A percentile compares a stretch with the other conserved stretches of the same genome.
phyloP scores from a whole-genome alignment of 2,329 filamentous ascomycete species.

The Daldinia sp. region DNA sequence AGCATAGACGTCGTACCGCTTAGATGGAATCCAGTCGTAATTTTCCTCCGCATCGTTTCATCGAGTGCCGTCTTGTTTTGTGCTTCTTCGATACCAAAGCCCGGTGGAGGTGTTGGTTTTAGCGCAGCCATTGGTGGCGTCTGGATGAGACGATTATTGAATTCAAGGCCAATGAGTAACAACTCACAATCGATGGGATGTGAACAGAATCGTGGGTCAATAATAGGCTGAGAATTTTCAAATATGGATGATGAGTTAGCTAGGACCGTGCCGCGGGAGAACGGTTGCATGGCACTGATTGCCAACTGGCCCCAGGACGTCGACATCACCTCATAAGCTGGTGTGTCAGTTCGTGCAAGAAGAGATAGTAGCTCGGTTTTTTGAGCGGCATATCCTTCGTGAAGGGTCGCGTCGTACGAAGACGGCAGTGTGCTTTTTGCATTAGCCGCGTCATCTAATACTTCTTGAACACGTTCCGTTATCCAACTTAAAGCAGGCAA shows the following conservation, averaged over 20 bases:
- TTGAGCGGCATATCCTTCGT: slow-evolving; percentile 46
- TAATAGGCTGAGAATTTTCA: slow-evolving; percentile 52
- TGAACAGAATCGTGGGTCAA: slow-evolving; percentile 60
- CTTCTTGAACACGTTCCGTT: slow-evolving; percentile 23
- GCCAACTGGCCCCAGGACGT: slow-evolving; percentile 52
- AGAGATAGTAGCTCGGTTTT: slow-evolving; percentile 40
- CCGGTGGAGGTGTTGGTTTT: slow-evolving; percentile 40
- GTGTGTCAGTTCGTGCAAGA: slow-evolving; percentile 43
- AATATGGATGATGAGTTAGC: slow-evolving; percentile 55
- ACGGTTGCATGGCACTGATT: slow-evolving; percentile 54
- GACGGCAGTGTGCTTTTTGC: slow-evolving; percentile 38
- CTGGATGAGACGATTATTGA: slow-evolving; percentile 47
- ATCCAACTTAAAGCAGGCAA: slow-evolving; percentile 46
- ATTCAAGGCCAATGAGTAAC: slow-evolving; percentile 45
- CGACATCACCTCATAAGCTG: slow-evolving; percentile 50
- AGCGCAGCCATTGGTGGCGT: slow-evolving; percentile 46
- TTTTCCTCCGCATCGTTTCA: slow-evolving; percentile 39
- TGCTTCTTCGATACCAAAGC: slow-evolving; percentile 41
- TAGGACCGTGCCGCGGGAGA: slow-evolving; percentile 59
- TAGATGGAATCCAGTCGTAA: slow-evolving; percentile 59
- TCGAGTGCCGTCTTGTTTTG: slow-evolving; percentile 45
- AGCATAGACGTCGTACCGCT: slow-evolving; percentile 60
- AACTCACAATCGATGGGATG: slow-evolving; percentile 56
- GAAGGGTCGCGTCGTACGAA: slow-evolving; percentile 45
- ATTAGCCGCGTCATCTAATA: slow-evolving; percentile 33